Base-by-base conservation (phyloP, 2,329 filamentous ascomycete genomes). In the Periconia digitata region DNA sequence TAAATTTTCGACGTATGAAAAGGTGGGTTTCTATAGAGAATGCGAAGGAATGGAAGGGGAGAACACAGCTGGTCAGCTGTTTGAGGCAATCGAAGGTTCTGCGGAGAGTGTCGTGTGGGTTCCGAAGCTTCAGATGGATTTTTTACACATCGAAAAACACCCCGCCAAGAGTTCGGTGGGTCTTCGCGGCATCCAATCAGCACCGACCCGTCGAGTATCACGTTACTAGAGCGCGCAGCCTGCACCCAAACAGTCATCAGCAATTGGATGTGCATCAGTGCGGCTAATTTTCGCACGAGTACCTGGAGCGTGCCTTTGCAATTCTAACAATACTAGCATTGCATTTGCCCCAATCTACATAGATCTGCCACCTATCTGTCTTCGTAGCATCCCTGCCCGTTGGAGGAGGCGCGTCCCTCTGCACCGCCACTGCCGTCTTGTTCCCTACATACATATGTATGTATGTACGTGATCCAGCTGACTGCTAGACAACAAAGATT, bases 341-440 rank as follows among this genome's bases (percentile, higher is more conserved):
- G n/a, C n/a, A n/a, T n/a, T n/a, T n/a, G n/a, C n/a, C n/a, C n/a
- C n/a, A n/a, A n/a, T n/a, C n/a, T n/a, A n/a, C n/a, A n/a, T n/a
- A n/a, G n/a, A n/a, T n/a, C 27, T 32, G 27, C 27, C 27, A 32
- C 27, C 12, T 32, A 32, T 32, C 27, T 6, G 10, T 32, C 10
- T 4, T 32, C 27, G 27, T 32, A 15, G 5, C 27, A 27, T 27
- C 24, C 24, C 12, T 27, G 24, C 7, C 10, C 27, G 27, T 15
- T n/a, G n/a, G n/a, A 32, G 27, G 27, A 32, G 10, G 27, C 27
- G 27, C 27, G n/a, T 32, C n/a, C 57, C 59, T 58, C 48, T 54
- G 55, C 63, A 64, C 63, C 63, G 63, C 63, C 62, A 65, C 63
- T 27, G 52, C 55, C 59, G 60, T 45, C 54, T 55, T 54, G 60